These are phyloP conservation scores for Boletus edulis DNA, from an alignment of 768 basidiomycete species.

Conservation along the genomic window DNA sequence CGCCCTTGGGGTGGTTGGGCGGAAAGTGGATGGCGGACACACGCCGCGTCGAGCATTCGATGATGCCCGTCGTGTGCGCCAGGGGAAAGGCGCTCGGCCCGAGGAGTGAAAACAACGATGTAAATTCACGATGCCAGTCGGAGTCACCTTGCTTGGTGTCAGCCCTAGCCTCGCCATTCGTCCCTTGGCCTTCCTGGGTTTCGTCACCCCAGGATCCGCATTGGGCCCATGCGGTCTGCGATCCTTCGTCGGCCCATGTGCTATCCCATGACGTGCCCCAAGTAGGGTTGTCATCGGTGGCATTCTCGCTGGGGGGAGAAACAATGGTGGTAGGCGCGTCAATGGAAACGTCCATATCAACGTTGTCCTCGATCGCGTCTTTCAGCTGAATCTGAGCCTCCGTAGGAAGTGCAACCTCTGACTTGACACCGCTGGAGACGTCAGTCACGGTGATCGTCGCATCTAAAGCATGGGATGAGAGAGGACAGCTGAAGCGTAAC, in stretches of 20 bases:
- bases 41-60: conserved; percentile 63
- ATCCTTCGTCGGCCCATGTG: conserved; percentile 12
- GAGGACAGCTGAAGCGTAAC: neutral
- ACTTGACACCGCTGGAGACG: conserved; percentile 11
- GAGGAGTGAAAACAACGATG: conserved; percentile 40
- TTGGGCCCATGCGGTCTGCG: conserved; percentile 12
- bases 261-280: conserved; percentile 1
- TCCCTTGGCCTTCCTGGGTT: conserved; percentile 8
- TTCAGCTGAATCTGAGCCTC: conserved; percentile 24
- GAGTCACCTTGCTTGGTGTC: conserved; percentile 13
- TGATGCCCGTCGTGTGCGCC: conserved; percentile 63
- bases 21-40: conserved; percentile 48
- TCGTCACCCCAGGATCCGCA: conserved; percentile 2
- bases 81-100: conserved; percentile 57
- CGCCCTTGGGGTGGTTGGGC: conserved; percentile 20
- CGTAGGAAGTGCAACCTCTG: conserved; percentile 21
- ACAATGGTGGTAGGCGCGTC: neutral
- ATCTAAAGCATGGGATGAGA: conserved; percentile 16
- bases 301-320: neutral
- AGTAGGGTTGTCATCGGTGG: neutral
- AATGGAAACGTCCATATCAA: conserved; percentile 19
- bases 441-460: conserved; percentile 16
- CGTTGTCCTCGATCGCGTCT: conserved; percentile 28
- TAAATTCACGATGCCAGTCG: conserved; percentile 21
- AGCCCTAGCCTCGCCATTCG: neutral